A percentile compares a stretch with the other conserved stretches of the same genome.
Evolutionary conservation across 352 stramenopile genomes (phyloP).

Genomic region (Plasmopara muralis): DNA sequence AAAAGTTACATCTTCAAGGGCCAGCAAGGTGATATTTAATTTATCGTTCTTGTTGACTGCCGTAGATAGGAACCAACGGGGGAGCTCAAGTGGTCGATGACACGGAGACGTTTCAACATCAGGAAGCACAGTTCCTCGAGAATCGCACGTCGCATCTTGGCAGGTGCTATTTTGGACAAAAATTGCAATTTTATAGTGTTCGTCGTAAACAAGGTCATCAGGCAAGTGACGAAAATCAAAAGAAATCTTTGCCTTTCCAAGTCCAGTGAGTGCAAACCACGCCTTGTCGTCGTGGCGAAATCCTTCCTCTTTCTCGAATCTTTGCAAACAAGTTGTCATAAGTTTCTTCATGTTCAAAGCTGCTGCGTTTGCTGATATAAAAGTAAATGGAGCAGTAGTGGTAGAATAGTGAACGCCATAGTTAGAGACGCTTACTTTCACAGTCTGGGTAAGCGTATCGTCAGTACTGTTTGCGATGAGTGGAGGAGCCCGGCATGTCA

Average conservation of each 20-base stretch:
- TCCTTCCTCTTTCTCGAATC: constrained; percentile 64
- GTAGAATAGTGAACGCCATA: constrained; percentile 68
- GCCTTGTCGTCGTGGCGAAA: constrained; percentile 71
- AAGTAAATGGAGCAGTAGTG: constrained; percentile 46
- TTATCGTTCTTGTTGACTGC: constrained; percentile 90
- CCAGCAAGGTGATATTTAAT: constrained; percentile 92
- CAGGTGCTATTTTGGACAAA: constrained; percentile 92
- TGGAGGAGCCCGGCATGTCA: constrained; percentile 70
- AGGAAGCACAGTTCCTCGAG: constrained; percentile 34
- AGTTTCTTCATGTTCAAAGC: constrained; percentile 34
- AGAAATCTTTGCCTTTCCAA: constrained; percentile 89
- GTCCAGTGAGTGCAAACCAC: constrained; percentile 89
- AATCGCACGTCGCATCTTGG: constrained; percentile 80
- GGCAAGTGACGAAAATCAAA: constrained; percentile 94
- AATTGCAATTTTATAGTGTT: constrained; percentile 95
- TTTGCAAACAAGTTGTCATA: constrained; percentile 32
- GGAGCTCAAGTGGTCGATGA: constrained; percentile 83
- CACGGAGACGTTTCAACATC: constrained; percentile 90
- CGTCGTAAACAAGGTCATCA: constrained; percentile 86
- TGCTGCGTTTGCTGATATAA: constrained; percentile 31
- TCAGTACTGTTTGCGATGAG: constrained; percentile 32
- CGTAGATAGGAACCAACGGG: constrained; percentile 86
- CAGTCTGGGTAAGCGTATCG: constrained; percentile 11
- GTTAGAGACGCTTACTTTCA: constrained; percentile 76
- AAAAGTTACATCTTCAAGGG: constrained; percentile 93